Evolutionary conservation across 805 yeast genomes (phyloP), one percentile per base, ranked within the genome.

Genomic region (Saturnispora diversa): DNA sequence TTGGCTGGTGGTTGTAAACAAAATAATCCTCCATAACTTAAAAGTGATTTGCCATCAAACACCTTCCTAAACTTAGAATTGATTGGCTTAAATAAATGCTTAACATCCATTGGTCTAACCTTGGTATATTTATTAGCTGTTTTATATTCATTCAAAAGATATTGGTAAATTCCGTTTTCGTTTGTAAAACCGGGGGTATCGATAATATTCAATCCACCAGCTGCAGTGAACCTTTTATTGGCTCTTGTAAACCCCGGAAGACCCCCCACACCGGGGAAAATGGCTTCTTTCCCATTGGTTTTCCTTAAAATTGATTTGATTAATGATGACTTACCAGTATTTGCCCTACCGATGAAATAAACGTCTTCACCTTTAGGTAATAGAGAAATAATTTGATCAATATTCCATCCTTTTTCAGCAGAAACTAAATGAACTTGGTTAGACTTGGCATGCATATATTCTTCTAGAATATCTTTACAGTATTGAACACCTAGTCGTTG

Each of bases 171-270:
- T 7, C 37, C 31, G 4, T 12, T 13, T 10, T 39, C 22, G 6
- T 19, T 24, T 7, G 31, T 22, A 44, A 67, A 71, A 0, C 77
- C 77, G 0, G 77, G 77, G 1, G 70, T 70, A 49, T 73, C 78
- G 37, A 59, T 54, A 3, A 71, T 47, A 6, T 31, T 31, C 11
- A 34, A 28, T 11, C 17, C 26, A 12, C 23, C 36, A 16, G 13
- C 31, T 17, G 40, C 9, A 6, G 57, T 51, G 47, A 59, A 73
- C 4, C 58, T 61, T 41, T 73, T 68, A 11, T 68, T 50, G 3
- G 65, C 69, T 51, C 84, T 68, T 0, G 95, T 86, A 55, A 78
- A 74, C 21, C 86, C 86, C 0, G 95, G 95, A 34, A 80, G 59
- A 39, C 64, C 57, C 28, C 75, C 66, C 6, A 64, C 53, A 1